These are phyloP conservation scores for Yamadazyma trypodendri DNA, from an alignment of 1,139 yeast genomes.

Conservation along the genomic window DNA sequence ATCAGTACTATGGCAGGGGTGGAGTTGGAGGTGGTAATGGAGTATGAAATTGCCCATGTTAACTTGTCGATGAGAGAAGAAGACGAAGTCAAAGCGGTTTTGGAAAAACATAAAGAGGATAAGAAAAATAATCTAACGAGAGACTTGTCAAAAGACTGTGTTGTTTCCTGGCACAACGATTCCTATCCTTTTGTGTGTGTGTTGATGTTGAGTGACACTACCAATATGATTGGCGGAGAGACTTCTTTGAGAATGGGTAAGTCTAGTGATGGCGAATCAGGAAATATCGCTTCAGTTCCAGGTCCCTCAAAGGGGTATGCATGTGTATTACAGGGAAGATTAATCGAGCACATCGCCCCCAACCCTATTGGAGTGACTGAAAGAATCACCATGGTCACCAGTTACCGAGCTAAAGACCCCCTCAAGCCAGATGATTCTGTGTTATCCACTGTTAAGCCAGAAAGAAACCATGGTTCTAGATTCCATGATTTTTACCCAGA, in stretches of 20 bases:
- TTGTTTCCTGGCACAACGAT: constrained; percentile 61
- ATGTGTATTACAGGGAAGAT: constrained; percentile 55
- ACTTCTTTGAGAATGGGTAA: constrained; percentile 50
- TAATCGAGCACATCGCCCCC: constrained; percentile 56
- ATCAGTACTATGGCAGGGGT: constrained; percentile 55
- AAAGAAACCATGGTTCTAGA: constrained; percentile 33
- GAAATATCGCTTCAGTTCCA: constrained; percentile 39
- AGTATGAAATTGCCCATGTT: constrained; percentile 53
- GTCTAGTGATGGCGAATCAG: constrained; percentile 20
- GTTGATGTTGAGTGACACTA: constrained; percentile 56
- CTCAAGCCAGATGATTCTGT: constrained; percentile 27
- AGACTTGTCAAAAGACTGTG: constrained; percentile 36
- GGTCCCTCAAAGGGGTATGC: constrained; percentile 57
- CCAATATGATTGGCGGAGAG: constrained; percentile 59
- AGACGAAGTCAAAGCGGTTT: constrained; percentile 23
- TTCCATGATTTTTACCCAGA: constrained; percentile 35
- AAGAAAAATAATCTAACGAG: constrained; percentile 8
- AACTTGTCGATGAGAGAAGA: constrained; percentile 44
- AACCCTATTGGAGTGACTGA: constrained; percentile 51
- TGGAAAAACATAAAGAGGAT: constrained; percentile 7
- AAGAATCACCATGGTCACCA: constrained; percentile 52
- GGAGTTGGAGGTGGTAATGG: constrained; percentile 50
- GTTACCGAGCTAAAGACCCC: constrained; percentile 34
- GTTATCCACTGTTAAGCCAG: constrained; percentile 39
- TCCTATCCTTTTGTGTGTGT: constrained; percentile 65